Conservation (phyloP, 2,329 filamentous ascomycete species). For the Aspergillus sergii region DNA sequence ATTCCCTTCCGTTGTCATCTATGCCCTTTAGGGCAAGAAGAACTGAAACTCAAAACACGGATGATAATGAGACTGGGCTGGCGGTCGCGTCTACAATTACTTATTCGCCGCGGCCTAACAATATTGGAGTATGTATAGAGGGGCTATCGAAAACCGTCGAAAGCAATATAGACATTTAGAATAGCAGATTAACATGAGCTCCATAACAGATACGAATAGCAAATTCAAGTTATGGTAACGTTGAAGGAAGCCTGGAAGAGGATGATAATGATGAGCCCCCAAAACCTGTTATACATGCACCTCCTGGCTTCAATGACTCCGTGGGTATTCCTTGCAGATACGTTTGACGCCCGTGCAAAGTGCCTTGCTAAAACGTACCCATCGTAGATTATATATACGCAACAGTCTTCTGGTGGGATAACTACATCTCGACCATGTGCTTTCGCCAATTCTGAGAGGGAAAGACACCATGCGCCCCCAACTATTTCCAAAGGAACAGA, state of each 20-base stretch:
- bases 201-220: conserved; percentile 34
- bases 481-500: background rate
- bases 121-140: conserved; percentile 24
- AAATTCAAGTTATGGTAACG: conserved; percentile 18
- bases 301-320: conserved; percentile 79
- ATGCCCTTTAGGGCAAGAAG: background rate
- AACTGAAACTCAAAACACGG: background rate
- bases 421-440: conserved; percentile 13
- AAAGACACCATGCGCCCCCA: background rate
- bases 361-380: background rate
- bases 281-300: conserved; percentile 88
- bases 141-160: background rate
- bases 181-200: background rate
- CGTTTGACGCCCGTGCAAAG: background rate
- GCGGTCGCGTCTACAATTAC: background rate
- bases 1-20: background rate
- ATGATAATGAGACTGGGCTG: background rate
- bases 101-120: background rate
- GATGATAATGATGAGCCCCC: conserved; percentile 69
- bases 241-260: conserved; percentile 38
- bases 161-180: background rate
- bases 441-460: conserved; percentile 2
- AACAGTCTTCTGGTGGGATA: conserved; percentile 8
- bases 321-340: conserved; percentile 51
- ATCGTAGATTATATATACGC: conserved; percentile 10